phyloP scores from a whole-genome alignment of 768 basidiomycete genomes.

The Agaricus blazei region DNA sequence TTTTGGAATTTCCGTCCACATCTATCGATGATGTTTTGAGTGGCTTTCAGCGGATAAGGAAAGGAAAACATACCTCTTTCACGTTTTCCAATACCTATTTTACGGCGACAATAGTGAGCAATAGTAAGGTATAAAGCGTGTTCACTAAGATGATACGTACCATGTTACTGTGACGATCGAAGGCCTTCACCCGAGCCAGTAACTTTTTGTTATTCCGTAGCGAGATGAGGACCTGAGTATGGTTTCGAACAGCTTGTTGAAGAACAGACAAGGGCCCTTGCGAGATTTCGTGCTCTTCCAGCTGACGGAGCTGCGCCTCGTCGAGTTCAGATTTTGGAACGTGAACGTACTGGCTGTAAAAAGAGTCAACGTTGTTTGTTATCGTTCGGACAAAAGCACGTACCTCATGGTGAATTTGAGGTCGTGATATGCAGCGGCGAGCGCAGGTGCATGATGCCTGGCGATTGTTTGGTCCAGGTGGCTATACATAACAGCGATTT shows the following conservation, averaged over 20 bases:
- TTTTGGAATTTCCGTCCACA: constrained; percentile 99
- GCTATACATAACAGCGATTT: constrained; percentile 29
- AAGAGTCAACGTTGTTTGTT: neutral
- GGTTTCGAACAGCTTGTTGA: constrained; percentile 96
- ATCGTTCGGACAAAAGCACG: neutral
- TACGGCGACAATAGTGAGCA: constrained; percentile 5
- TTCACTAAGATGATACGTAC: constrained; percentile 36
- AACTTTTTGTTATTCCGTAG: constrained; percentile 98
- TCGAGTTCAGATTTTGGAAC: constrained; percentile 96
- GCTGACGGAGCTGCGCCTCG: constrained; percentile 90
- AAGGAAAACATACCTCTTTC: constrained; percentile 66
- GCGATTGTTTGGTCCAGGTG: constrained; percentile 20
- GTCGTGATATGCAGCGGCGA: neutral
- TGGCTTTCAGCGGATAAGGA: neutral
- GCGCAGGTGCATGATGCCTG: neutral
- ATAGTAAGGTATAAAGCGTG: constrained; percentile 4
- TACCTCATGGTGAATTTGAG: constrained; percentile 30
- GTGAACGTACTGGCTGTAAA: constrained; percentile 87
- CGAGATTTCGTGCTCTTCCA: constrained; percentile 98
- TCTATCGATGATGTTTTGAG: constrained; percentile 41
- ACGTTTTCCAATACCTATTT: constrained; percentile 91
- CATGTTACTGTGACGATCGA: constrained; percentile 99
- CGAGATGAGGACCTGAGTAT: constrained; percentile 95
- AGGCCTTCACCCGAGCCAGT: constrained; percentile 93
- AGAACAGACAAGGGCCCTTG: constrained; percentile 96